phyloP scores from a whole-genome alignment of 1,139 yeast genomes.

The Candida pseudocylindracea region DNA sequence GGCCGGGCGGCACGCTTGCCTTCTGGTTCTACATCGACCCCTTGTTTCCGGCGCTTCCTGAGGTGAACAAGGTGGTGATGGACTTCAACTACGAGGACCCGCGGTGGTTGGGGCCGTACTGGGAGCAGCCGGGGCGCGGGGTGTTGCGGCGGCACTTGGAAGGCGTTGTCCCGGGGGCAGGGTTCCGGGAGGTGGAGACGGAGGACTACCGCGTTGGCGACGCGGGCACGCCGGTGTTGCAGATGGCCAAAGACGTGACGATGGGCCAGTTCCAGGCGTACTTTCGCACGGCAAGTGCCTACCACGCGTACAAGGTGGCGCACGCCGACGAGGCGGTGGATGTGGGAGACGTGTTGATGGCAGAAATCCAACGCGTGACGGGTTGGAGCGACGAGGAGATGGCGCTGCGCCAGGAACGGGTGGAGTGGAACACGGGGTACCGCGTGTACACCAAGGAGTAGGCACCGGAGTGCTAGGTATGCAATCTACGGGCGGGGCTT shows the following conservation, averaged over 20 bases:
- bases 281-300: constrained; percentile 47
- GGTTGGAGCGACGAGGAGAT: too few species aligned
- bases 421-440: too few species aligned
- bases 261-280: constrained; percentile 23
- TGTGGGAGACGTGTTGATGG: too few species aligned
- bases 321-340: constrained; percentile 6
- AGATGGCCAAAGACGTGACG: constrained; percentile 17
- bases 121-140: constrained; percentile 56
- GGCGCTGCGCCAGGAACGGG: too few species aligned
- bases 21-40: constrained; percentile 73
- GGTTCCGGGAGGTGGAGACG: constrained; percentile 8
- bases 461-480: too few species aligned
- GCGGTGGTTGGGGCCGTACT: constrained; percentile 38
- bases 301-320: constrained; percentile 38
- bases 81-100: constrained; percentile 6
- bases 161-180: constrained; percentile 16
- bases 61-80: constrained; percentile 7
- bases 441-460: too few species aligned
- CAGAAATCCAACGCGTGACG: too few species aligned
- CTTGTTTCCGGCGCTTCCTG: constrained; percentile 17
- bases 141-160: constrained; percentile 21
- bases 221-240: constrained; percentile 6
- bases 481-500: too few species aligned
- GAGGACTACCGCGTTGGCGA: constrained; percentile 11
- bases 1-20: constrained; percentile 41